These are phyloP conservation scores for Kodamaea suecica DNA, from an alignment of 1,139 yeast genomes.

Conservation along the genomic window DNA sequence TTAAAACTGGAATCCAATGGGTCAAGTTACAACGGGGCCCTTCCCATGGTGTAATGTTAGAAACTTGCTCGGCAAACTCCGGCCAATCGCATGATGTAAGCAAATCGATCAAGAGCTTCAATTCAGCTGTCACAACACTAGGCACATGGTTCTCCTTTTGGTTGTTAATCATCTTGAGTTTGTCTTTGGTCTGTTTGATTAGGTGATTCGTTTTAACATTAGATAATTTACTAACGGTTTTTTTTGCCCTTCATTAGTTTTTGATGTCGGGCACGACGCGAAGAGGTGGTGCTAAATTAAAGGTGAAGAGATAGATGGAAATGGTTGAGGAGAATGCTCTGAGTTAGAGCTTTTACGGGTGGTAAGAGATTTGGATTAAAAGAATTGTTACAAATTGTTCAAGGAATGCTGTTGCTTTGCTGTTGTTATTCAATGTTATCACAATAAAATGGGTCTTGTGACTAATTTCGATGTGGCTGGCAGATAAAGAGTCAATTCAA, in stretches of 20 bases:
- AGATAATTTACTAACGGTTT: too few relatives aligned
- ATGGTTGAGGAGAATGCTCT: background rate
- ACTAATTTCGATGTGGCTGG: too few relatives aligned
- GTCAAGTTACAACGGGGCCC: slow-evolving; percentile 70
- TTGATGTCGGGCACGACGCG: too few relatives aligned
- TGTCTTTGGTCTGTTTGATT: background rate
- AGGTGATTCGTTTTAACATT: background rate
- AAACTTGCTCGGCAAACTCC: slow-evolving; percentile 32
- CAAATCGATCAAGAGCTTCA: slow-evolving; percentile 36
- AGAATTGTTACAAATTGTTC: too few relatives aligned
- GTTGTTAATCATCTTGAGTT: slow-evolving; percentile 4
- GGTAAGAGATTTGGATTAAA: too few relatives aligned
- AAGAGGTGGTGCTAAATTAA: too few relatives aligned
- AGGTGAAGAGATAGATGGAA: too few relatives aligned
- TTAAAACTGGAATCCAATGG: slow-evolving; percentile 75
- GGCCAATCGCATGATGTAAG: slow-evolving; percentile 24
- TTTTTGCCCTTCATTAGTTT: too few relatives aligned
- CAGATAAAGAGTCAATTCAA: too few relatives aligned
- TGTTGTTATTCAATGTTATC: too few relatives aligned
- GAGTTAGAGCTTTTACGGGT: background rate
- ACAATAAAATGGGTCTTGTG: too few relatives aligned
- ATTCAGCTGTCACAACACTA: slow-evolving; percentile 6
- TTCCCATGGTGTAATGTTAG: slow-evolving; percentile 43
- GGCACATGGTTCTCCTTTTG: slow-evolving; percentile 8
- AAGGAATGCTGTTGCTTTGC: too few relatives aligned